These are phyloP conservation scores for Glebionis coronaria DNA, from an alignment of 129 eudicot genomes.

Conservation along the genomic window DNA sequence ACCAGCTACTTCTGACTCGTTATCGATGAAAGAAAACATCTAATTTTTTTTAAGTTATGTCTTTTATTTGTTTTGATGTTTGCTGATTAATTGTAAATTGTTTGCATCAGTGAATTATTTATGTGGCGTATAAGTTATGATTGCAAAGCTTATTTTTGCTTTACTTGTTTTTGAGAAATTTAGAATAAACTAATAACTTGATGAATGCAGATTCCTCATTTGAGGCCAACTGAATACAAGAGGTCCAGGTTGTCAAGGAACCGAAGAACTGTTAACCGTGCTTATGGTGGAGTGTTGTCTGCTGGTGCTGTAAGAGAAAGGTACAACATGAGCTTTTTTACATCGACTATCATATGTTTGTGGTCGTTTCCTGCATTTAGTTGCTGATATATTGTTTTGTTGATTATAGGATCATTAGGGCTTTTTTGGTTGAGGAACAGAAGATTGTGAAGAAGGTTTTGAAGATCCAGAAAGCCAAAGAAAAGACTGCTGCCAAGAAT, in stretches of 20 bases:
- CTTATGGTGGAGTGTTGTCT: conserved; percentile 80
- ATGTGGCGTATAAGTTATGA: too few species aligned
- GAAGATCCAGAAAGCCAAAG: conserved; percentile 87
- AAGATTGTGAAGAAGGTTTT: conserved; percentile 91
- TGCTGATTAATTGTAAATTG: neutral
- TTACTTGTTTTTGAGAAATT: neutral
- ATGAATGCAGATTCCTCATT: conserved; percentile 61
- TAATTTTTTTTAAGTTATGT: too few species aligned
- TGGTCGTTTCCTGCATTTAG: neutral
- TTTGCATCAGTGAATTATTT: too few species aligned
- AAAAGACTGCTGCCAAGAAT: conserved; percentile 55
- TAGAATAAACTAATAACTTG: neutral
- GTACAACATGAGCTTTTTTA: conserved; percentile 12
- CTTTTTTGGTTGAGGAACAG: conserved; percentile 83
- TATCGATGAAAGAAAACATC: neutral
- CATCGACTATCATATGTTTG: neutral
- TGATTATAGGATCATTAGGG: conserved; percentile 65
- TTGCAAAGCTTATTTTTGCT: neutral
- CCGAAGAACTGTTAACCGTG: conserved; percentile 74
- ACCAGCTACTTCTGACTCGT: conserved; percentile 35
- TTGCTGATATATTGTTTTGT: neutral
- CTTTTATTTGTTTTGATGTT: neutral
- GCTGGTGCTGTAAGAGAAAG: conserved; percentile 76
- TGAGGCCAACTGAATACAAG: conserved; percentile 88
- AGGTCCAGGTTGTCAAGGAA: conserved; percentile 73